These are phyloP conservation scores for Yamadazyma siamensis DNA, from an alignment of 1,139 yeast species.

Conservation along the genomic window DNA sequence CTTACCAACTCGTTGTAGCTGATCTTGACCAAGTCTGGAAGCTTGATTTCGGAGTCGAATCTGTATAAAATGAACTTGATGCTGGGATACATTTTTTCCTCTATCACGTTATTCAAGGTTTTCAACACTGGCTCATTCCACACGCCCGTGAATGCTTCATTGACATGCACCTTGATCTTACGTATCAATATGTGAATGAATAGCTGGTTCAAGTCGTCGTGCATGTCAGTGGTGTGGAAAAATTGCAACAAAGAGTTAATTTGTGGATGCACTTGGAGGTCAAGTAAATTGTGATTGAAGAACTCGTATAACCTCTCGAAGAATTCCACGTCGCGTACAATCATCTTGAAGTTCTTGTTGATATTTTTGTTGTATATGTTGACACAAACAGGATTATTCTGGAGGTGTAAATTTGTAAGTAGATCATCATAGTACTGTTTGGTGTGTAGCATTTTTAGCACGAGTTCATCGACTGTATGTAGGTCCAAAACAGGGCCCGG, in stretches of 20 bases:
- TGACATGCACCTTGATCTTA: conserved; percentile 38
- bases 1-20: conserved; percentile 45
- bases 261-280: conserved; percentile 2
- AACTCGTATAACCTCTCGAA: conserved; percentile 10
- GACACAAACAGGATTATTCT: conserved; percentile 4
- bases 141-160: conserved; percentile 27
- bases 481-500: background rate
- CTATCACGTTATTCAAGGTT: conserved; percentile 35
- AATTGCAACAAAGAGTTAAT: conserved; percentile 9
- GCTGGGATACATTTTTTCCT: conserved; percentile 36
- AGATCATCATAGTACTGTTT: conserved; percentile 14
- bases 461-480: conserved; percentile 9
- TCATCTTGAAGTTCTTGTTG: conserved; percentile 10
- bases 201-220: conserved; percentile 32
- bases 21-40: conserved; percentile 32
- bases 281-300: conserved; percentile 9
- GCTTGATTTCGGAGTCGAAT: conserved; percentile 13
- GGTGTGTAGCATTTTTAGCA: conserved; percentile 13
- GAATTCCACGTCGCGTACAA: conserved; percentile 5
- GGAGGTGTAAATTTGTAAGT: conserved; percentile 7
- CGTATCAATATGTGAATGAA: conserved; percentile 40
- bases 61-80: conserved; percentile 25
- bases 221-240: conserved; percentile 14
- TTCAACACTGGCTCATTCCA: conserved; percentile 44
- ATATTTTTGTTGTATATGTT: conserved; percentile 9